Evolutionary conservation across 2,329 filamentous ascomycete species (phyloP).

Genomic region (Daldinia sp.): DNA sequence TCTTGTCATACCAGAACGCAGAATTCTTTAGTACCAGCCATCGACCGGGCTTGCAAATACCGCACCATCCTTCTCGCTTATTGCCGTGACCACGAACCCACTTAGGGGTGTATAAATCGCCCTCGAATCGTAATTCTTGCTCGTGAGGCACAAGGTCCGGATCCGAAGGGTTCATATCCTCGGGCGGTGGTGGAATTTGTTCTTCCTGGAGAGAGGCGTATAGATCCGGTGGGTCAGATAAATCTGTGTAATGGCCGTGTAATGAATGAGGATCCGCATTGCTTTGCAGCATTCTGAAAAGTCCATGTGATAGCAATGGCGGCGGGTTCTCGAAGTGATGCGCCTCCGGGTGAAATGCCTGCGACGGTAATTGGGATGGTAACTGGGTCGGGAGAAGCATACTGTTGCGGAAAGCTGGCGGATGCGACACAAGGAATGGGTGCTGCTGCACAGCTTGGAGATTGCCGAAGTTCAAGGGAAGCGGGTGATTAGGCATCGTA

Average conservation of each 20-base stretch:
- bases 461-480: slow-evolving; percentile 63
- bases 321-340: slow-evolving; percentile 67
- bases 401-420: slow-evolving; percentile 62
- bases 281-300: slow-evolving; percentile 78
- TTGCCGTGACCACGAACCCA: slow-evolving; percentile 89
- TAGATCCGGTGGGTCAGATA: slow-evolving; percentile 78
- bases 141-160: slow-evolving; percentile 79
- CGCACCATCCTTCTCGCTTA: slow-evolving; percentile 89
- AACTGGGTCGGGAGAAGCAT: slow-evolving; percentile 64
- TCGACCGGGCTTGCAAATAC: slow-evolving; percentile 83
- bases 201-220: slow-evolving; percentile 79
- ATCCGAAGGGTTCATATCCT: slow-evolving; percentile 82
- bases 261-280: slow-evolving; percentile 74
- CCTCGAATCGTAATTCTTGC: slow-evolving; percentile 80
- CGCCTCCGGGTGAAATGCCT: slow-evolving; percentile 58
- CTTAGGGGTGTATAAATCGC: slow-evolving; percentile 82
- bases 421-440: slow-evolving; percentile 63
- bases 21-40: slow-evolving; percentile 92
- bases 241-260: slow-evolving; percentile 75
- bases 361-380: slow-evolving; percentile 58
- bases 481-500: slow-evolving; percentile 55
- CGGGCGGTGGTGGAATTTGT: slow-evolving; percentile 75
- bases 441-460: slow-evolving; percentile 64
- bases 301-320: slow-evolving; percentile 72
- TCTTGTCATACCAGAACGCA: slow-evolving; percentile 93